These are phyloP conservation scores for Crucibulum laeve DNA, from an alignment of 768 basidiomycete species.

Conservation along the genomic window DNA sequence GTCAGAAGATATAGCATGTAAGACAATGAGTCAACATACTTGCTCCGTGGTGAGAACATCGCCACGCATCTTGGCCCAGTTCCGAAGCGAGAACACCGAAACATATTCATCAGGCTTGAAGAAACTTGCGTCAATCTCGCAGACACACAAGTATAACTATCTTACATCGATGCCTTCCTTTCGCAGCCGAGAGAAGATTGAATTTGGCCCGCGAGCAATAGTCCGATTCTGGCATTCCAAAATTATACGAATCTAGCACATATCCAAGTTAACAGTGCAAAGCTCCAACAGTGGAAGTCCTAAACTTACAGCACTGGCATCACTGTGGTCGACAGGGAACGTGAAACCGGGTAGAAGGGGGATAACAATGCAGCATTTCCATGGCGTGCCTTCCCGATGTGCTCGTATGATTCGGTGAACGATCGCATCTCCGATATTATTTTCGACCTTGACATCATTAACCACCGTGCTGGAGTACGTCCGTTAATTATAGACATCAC, in stretches of 20 bases:
- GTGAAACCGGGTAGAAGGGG: slow-evolving; percentile 93
- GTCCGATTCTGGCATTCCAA: slow-evolving; percentile 92
- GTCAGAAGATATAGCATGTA: slow-evolving; percentile 3
- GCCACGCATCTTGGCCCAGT: slow-evolving; percentile 88
- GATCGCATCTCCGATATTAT: slow-evolving; percentile 91
- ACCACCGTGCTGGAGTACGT: slow-evolving; percentile 59
- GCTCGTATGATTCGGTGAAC: slow-evolving; percentile 89
- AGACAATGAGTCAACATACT: slow-evolving; percentile 29
- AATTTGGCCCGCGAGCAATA: slow-evolving; percentile 83
- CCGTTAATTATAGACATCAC: slow-evolving; percentile 1
- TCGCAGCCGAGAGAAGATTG: slow-evolving; percentile 82
- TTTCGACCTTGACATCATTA: slow-evolving; percentile 84
- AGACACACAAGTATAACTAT: slow-evolving; percentile 8
- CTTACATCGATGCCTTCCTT: slow-evolving; percentile 87
- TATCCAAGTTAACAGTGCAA: background rate
- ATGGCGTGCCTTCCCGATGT: slow-evolving; percentile 71
- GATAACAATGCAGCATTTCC: slow-evolving; percentile 92
- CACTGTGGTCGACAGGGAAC: slow-evolving; percentile 87
- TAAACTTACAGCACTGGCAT: slow-evolving; percentile 79
- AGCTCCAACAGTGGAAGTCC: background rate
- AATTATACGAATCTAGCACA: slow-evolving; percentile 79
- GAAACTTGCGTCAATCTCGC: slow-evolving; percentile 6
- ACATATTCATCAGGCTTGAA: slow-evolving; percentile 88
- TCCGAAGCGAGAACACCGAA: slow-evolving; percentile 83
- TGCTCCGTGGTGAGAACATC: slow-evolving; percentile 87